Evolutionary conservation across 148 eudicot species (phyloP).

Genomic region (Chenopodium berlandieri): DNA sequence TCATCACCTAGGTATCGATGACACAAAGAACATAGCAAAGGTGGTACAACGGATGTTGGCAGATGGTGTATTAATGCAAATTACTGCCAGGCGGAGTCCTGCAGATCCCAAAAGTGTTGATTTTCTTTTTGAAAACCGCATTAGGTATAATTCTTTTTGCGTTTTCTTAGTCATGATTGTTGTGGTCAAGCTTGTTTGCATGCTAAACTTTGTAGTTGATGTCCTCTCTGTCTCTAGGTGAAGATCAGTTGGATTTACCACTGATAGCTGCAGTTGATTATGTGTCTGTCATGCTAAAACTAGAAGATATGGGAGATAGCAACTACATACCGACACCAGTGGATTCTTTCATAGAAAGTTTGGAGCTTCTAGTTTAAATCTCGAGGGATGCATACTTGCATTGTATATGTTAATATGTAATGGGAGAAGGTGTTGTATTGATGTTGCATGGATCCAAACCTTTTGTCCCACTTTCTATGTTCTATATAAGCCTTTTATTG

Average conservation of each 20-base stretch:
- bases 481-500: neutral
- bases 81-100: slow-evolving; percentile 63
- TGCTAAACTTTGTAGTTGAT: neutral
- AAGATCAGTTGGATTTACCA: neutral
- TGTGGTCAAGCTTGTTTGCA: neutral
- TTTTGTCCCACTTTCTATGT: neutral
- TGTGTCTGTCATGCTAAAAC: neutral
- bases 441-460: neutral
- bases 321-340: neutral
- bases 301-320: neutral
- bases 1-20: slow-evolving; percentile 96
- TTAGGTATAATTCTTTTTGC: slow-evolving; percentile 38
- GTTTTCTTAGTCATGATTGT: neutral
- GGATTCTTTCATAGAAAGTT: neutral
- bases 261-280: slow-evolving; percentile 2
- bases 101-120: slow-evolving; percentile 47
- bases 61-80: slow-evolving; percentile 75
- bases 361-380: neutral
- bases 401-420: neutral
- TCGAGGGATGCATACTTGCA: neutral
- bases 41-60: slow-evolving; percentile 73
- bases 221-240: slow-evolving; percentile 19
- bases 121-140: slow-evolving; percentile 70
- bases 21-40: slow-evolving; percentile 74
- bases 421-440: neutral